phyloP scores from a whole-genome alignment of 805 yeast species.

The Candida bentonensis region DNA sequence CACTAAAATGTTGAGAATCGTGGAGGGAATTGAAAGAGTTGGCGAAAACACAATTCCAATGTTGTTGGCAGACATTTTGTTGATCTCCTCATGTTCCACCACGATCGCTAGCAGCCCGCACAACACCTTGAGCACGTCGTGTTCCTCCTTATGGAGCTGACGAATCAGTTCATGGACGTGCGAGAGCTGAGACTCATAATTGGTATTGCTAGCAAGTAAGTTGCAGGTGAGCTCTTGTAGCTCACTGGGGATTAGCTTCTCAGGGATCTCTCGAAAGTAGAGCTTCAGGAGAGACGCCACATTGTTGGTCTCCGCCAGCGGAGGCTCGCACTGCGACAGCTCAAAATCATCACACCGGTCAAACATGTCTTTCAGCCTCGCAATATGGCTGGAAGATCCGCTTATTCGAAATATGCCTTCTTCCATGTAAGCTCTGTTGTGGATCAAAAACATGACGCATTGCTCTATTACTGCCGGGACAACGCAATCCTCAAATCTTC shows the following conservation, averaged over 20 bases:
- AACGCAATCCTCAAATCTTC: constrained; percentile 24
- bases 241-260: constrained; percentile 32
- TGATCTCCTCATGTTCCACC: constrained; percentile 42
- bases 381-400: constrained; percentile 72
- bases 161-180: constrained; percentile 19
- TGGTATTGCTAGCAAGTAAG: constrained; percentile 10
- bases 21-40: constrained; percentile 53
- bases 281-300: constrained; percentile 72
- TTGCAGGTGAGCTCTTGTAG: constrained; percentile 20
- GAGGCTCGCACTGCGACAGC: constrained; percentile 8
- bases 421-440: constrained; percentile 58
- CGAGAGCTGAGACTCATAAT: constrained; percentile 15
- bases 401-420: constrained; percentile 88
- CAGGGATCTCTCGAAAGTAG: constrained; percentile 65
- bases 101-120: constrained; percentile 55
- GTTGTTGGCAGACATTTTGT: constrained; percentile 74
- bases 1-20: constrained; percentile 42
- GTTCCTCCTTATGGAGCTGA: constrained; percentile 38
- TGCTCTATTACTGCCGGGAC: constrained; percentile 65
- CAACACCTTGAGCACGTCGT: constrained; percentile 45
- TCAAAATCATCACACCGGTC: constrained; percentile 57
- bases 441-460: constrained; percentile 53
- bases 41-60: constrained; percentile 70
- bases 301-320: constrained; percentile 55
- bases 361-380: constrained; percentile 55